phyloP scores from a whole-genome alignment of 768 basidiomycete species.

The Filobasidium floriforme region DNA sequence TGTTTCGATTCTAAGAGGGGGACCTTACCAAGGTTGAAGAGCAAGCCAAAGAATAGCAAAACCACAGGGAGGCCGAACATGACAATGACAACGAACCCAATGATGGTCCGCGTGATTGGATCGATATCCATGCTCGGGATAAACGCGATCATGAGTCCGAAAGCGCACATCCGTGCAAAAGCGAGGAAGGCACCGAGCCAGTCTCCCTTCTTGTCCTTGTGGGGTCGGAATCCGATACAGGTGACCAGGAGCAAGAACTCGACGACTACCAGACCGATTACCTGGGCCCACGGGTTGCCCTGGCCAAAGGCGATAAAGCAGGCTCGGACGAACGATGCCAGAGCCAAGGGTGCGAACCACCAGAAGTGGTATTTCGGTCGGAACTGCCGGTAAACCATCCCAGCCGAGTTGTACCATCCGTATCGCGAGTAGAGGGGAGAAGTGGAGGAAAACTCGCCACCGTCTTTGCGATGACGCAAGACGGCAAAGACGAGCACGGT shows the following conservation, averaged over 20 bases:
- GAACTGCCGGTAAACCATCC: constrained; percentile 53
- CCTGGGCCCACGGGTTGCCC: constrained; percentile 58
- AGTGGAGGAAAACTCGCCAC: constrained; percentile 41
- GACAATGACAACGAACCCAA: constrained; percentile 67
- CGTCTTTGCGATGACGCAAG: constrained; percentile 48
- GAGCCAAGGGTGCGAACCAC: constrained; percentile 57
- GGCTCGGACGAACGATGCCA: constrained; percentile 60
- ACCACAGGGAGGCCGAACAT: constrained; percentile 65
- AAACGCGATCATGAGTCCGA: constrained; percentile 69
- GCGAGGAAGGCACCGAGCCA: constrained; percentile 62
- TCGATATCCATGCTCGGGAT: constrained; percentile 57
- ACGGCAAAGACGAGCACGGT: constrained; percentile 53
- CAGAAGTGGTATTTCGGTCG: constrained; percentile 58
- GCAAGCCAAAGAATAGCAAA: constrained; percentile 60
- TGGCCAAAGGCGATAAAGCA: constrained; percentile 58
- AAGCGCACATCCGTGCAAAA: constrained; percentile 61
- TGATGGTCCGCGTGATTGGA: constrained; percentile 71
- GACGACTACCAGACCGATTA: constrained; percentile 59
- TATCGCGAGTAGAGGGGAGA: constrained; percentile 54
- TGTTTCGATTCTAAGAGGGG: neutral
- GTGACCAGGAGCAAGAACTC: constrained; percentile 58
- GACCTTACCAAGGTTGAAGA: constrained; percentile 49
- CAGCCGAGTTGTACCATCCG: constrained; percentile 47
- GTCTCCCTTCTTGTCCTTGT: constrained; percentile 62
- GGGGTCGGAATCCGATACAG: constrained; percentile 55